These are phyloP conservation scores for Bolboschoenoplectus hybrid DNA, from an alignment of 202 grass and related monocot species.

Conservation along the genomic window DNA sequence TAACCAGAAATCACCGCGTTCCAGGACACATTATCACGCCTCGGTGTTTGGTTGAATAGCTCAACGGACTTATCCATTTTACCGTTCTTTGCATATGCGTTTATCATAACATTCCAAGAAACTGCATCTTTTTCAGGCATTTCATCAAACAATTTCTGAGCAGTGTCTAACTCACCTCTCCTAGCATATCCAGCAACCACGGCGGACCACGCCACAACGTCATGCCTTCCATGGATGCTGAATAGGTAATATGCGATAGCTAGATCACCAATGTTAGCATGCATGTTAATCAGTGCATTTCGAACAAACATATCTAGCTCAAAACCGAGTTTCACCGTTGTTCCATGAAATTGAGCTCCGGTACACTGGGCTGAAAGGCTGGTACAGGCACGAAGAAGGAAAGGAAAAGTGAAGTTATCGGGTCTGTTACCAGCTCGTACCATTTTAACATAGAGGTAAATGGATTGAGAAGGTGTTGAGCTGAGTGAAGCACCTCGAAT, in stretches of 20 bases:
- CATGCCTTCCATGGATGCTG: conserved; percentile 48
- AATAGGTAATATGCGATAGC: conserved; percentile 56
- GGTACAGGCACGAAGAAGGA: conserved; percentile 79
- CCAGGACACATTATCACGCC: conserved; percentile 68
- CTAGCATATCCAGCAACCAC: conserved; percentile 67
- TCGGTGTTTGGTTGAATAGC: conserved; percentile 63
- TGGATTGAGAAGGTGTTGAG: conserved; percentile 49
- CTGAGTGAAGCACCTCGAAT: conserved; percentile 71
- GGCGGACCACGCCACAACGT: conserved; percentile 73
- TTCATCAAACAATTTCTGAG: conserved; percentile 72
- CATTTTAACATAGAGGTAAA: conserved; percentile 62
- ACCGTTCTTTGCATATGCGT: conserved; percentile 58
- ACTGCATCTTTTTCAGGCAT: conserved; percentile 68
- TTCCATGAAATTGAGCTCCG: conserved; percentile 68
- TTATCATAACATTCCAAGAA: conserved; percentile 94
- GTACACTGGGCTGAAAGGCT: conserved; percentile 48
- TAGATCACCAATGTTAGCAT: conserved; percentile 70
- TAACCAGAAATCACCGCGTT: conserved; percentile 86
- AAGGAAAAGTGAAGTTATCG: conserved; percentile 77
- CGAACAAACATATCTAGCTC: conserved; percentile 61
- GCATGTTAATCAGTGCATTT: conserved; percentile 87
- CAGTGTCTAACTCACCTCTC: conserved; percentile 62
- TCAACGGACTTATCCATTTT: conserved; percentile 62
- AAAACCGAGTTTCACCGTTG: conserved; percentile 54
- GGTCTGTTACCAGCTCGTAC: conserved; percentile 41